Evolutionary conservation across 202 grass and related monocot genomes (phyloP).

Genomic region (Dendrocalamus latiflorus): DNA sequence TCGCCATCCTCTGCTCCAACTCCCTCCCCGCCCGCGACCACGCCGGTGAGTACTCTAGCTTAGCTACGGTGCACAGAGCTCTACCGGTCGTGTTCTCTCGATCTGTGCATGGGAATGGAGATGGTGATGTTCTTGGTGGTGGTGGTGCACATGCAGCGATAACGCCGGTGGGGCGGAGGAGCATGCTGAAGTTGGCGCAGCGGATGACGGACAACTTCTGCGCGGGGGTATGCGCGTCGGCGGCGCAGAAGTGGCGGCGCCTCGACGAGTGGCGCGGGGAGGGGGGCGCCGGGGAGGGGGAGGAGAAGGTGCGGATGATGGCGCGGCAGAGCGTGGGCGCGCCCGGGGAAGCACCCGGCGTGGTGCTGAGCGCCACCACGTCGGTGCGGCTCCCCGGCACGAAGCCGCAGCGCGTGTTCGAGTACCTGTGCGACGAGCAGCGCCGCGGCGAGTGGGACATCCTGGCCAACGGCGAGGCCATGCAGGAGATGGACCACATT

Average conservation of each 20-base stretch:
- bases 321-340: slow-evolving; percentile 63
- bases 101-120: not conserved
- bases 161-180: slow-evolving; percentile 54
- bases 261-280: slow-evolving; percentile 53
- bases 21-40: slow-evolving; percentile 50
- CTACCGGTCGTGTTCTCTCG: not conserved
- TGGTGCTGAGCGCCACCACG: slow-evolving; percentile 77
- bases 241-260: slow-evolving; percentile 67
- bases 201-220: slow-evolving; percentile 88
- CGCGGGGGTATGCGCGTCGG: slow-evolving; percentile 58
- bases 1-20: slow-evolving; percentile 82
- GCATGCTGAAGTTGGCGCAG: slow-evolving; percentile 93
- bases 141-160: slow-evolving; percentile 36
- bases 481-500: slow-evolving; percentile 92
- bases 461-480: slow-evolving; percentile 66
- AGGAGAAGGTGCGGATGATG: slow-evolving; percentile 71
- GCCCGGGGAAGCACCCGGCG: slow-evolving; percentile 60
- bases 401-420: slow-evolving; percentile 50
- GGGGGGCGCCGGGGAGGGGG: slow-evolving; percentile 10
- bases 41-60: slow-evolving; percentile 26
- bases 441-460: slow-evolving; percentile 87
- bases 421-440: slow-evolving; percentile 77
- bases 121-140: not conserved
- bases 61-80: not conserved
- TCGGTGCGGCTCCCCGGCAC: slow-evolving; percentile 57